Base-by-base conservation (phyloP, 176 grass and related monocot genomes). In the Guadua angustifolia region DNA sequence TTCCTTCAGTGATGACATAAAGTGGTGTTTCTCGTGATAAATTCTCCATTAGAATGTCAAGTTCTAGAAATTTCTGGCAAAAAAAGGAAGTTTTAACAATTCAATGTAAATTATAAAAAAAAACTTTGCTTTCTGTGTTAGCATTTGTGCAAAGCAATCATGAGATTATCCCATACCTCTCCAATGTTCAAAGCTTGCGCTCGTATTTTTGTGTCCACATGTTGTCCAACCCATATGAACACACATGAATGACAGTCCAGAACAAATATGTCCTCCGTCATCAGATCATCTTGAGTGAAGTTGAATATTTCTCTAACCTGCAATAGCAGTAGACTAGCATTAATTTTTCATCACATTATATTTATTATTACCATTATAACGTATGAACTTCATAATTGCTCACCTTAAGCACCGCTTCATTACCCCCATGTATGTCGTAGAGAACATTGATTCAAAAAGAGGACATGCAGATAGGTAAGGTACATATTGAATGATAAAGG, bases 241-340 rank as follows among this genome's bases (percentile, higher is more conserved):
- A 92, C 82, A 73, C 89, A 91, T 11, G 96, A 92, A 79, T 94
- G 91, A 70, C 91, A 93, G 79, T 99, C 93, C 83, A 99, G 84
- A 90, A 95, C 81, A 91, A 92, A 99, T 82, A 94, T 49, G 78
- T 99, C 96, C 83, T 99, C 96, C 7, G 96, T 94, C 96, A 95
- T 99, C 85, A 99, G 55, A 90, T 99, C 96, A 83, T 99, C 96
- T 95, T 99, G 96, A 33, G 85, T 82, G 39, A 95, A 99, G 74
- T 95, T 99, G 85, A 95, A 99, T 83, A 99, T 90, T 91, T 99
- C 96, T 74, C 73, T 92, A n/a, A 99, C 91, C 96, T 99, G 86
- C 69, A 92, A 74, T 84, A 73, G 60, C 66, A 88, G 9, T 39
- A 88, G 38, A 79, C 16, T 26, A 74, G 66, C 12, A 88, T 71